Percentiles rank a stretch among this genome's conserved stretches.
Evolutionary conservation across 768 basidiomycete genomes (phyloP).

Genomic region (Hypsizygus marmoreus): DNA sequence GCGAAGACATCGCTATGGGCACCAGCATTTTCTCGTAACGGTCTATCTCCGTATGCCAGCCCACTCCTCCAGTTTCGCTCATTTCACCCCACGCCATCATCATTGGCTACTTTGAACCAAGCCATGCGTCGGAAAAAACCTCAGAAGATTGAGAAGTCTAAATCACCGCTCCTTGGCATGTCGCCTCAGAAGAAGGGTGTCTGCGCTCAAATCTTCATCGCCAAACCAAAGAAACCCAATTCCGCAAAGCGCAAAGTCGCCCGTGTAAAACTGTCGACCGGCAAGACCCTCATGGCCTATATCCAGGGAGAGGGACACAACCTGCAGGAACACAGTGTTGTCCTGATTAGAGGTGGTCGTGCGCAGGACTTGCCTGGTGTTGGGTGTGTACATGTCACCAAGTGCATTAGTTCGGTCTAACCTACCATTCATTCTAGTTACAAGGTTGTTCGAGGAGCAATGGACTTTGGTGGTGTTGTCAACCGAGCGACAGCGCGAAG

Average conservation of each 20-base stretch:
- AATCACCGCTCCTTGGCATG: conserved; percentile 77
- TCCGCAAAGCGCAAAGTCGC: conserved; percentile 98
- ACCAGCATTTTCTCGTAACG: conserved; percentile 23
- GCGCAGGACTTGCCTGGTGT: conserved; percentile 98
- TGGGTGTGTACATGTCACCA: conserved; percentile 59
- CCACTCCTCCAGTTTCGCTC: conserved; percentile 39
- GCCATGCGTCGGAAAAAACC: conserved; percentile 78
- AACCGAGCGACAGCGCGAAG: conserved; percentile 81
- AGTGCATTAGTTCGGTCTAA: background rate
- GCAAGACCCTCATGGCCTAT: conserved; percentile 89
- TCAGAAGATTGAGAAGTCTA: conserved; percentile 51
- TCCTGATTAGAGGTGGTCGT: conserved; percentile 91
- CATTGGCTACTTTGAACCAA: conserved; percentile 80
- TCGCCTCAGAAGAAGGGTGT: conserved; percentile 93
- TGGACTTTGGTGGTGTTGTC: conserved; percentile 90
- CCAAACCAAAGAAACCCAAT: conserved; percentile 96
- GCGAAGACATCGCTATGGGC: conserved; percentile 31
- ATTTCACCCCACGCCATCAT: conserved; percentile 65
- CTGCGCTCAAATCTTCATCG: conserved; percentile 76
- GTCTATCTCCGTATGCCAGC: background rate
- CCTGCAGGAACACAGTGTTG: conserved; percentile 96
- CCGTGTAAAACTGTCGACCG: conserved; percentile 87
- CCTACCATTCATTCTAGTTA: conserved; percentile 57
- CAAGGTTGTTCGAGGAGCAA: conserved; percentile 89
- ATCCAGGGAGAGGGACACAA: conserved; percentile 98